Evolutionary conservation across 2,329 filamentous ascomycete genomes (phyloP).

Genomic region (Fusarium armeniacum): DNA sequence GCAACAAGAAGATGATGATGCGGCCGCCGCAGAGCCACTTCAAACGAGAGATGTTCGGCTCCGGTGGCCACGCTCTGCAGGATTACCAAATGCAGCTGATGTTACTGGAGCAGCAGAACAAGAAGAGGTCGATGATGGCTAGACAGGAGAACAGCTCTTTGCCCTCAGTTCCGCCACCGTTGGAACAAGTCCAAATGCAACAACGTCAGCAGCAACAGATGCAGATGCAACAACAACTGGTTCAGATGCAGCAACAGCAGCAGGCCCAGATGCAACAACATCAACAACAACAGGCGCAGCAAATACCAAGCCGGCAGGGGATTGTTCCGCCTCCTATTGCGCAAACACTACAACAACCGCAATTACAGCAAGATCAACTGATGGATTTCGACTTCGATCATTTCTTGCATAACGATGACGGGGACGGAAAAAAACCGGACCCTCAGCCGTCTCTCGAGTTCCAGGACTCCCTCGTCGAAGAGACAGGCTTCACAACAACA

Average conservation of each 20-base stretch:
- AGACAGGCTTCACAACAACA: constrained; percentile 71
- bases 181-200: background rate
- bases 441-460: constrained; percentile 50
- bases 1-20: constrained; percentile 42
- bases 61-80: background rate
- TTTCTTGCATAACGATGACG: constrained; percentile 44
- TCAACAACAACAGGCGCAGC: constrained; percentile 7
- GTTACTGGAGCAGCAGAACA: constrained; percentile 88
- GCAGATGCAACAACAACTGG: too few relatives aligned
- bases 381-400: constrained; percentile 40
- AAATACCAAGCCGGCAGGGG: constrained; percentile 9
- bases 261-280: background rate
- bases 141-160: constrained; percentile 75
- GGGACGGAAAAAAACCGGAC: constrained; percentile 57
- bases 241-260: background rate
- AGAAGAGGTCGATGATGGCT: constrained; percentile 86
- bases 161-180: background rate
- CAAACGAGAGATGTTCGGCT: constrained; percentile 28
- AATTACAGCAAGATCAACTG: constrained; percentile 7
- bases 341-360: constrained; percentile 21
- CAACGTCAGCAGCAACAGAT: constrained; percentile 9
- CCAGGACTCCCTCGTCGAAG: constrained; percentile 67
- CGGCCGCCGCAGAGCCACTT: constrained; percentile 57
- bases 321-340: background rate
- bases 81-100: constrained; percentile 92